A percentile compares a stretch with the other conserved stretches of the same genome.
Evolutionary conservation across 176 grass and related monocot genomes (phyloP).

Genomic region (Ampelocalamus luodianensis): DNA sequence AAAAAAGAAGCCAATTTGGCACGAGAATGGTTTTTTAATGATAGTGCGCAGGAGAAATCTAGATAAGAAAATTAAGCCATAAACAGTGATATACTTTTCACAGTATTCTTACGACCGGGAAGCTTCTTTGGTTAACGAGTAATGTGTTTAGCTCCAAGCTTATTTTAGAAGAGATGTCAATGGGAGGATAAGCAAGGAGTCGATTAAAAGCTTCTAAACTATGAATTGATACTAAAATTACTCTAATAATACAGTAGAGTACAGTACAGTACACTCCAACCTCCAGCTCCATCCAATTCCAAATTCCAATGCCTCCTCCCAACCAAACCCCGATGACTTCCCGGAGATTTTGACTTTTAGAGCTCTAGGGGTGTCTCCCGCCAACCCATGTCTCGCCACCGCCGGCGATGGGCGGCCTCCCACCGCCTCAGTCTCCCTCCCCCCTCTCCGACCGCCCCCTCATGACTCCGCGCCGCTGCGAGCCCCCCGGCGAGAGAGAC

Average conservation of each 20-base stretch:
- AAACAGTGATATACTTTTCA: background rate
- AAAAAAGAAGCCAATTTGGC: background rate
- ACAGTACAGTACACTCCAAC: too few relatives aligned
- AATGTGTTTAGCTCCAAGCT: background rate
- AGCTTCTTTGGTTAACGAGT: background rate
- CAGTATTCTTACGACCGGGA: background rate
- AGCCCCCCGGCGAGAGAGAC: background rate
- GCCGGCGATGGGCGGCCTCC: too few relatives aligned
- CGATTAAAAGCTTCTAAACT: background rate
- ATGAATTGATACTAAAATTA: too few relatives aligned
- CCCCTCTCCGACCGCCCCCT: background rate
- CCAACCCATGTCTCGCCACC: too few relatives aligned
- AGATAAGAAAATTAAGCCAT: background rate
- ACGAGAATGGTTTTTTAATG: background rate
- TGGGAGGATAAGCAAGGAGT: background rate
- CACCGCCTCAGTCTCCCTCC: background rate
- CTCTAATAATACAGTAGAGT: too few relatives aligned
- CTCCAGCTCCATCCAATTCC: background rate
- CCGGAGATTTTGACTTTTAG: too few relatives aligned
- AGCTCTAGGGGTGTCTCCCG: too few relatives aligned
- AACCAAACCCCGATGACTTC: too few relatives aligned
- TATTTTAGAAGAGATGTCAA: background rate
- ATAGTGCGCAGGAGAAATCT: background rate
- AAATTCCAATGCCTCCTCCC: too few relatives aligned
- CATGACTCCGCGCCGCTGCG: constrained; percentile 26